Base-by-base conservation (phyloP, 2,329 filamentous ascomycete species). In the Fragosphaeria purpurea region DNA sequence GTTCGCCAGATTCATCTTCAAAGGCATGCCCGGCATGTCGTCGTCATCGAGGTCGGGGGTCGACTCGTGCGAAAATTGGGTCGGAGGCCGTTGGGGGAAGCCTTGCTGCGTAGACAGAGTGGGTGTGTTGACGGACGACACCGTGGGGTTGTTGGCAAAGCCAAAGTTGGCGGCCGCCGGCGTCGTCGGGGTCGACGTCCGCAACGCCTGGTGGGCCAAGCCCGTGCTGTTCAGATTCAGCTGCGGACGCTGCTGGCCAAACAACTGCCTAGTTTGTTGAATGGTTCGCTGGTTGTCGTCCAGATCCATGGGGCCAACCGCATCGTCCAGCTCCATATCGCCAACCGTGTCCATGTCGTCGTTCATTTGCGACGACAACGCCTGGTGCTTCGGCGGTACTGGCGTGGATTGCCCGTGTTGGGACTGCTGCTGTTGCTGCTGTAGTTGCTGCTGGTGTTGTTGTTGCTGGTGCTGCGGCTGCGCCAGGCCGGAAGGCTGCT, bases 301-400 rank as follows among this genome's bases (percentile, higher is more conserved):
- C 60, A 82, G 70, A 51, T 84, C 80, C 76, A 83, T 77, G 47
- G 75, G 71, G 4, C 80, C 82, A 46, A 86, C 74, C 7, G 82
- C 78, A 59, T 95, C 89, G 62, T 97, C 91, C 84, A 97, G 86
- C 62, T 97, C 91, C 91, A 97, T 96, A 62, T 95, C 88, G 48
- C 88, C 89, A 34, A 94, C 80, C 13, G 87, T 82, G 61, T 95
- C 90, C 73, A 95, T 82, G 54, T 95, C 85, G 53, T 84, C 72
- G 51, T 68, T 68, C 61, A 77, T 67, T 50, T 70, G 67, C 7
- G 67, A 66, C 7, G 67, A 66, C 51, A 72, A 50, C 22, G 42
- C 35, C n/a, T 54, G 50, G 39, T 51, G 53, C 49, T 56, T 57
- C 22, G 52, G 50, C 12, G 52, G 51, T 35, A 56, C 50, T 32